Evolutionary conservation across 2,329 filamentous ascomycete genomes (phyloP).

Genomic region (Pseudocercospora cruenta): DNA sequence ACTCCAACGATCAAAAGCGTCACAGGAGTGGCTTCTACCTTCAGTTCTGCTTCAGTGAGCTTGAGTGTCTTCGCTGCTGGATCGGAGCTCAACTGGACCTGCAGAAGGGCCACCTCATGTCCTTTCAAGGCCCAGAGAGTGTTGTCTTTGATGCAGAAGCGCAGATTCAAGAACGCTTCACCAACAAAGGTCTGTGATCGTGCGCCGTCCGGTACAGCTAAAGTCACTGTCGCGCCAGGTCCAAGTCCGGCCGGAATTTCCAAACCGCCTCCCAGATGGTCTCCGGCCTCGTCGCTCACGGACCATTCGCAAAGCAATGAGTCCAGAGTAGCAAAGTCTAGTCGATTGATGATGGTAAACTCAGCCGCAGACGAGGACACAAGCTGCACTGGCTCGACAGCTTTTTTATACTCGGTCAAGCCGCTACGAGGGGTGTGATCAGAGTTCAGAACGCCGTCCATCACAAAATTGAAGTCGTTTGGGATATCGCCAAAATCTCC

Average conservation of each 20-base stretch:
- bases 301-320: slow-evolving; percentile 36
- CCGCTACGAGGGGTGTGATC: slow-evolving; percentile 48
- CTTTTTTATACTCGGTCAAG: slow-evolving; percentile 49
- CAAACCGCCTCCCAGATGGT: slow-evolving; percentile 9
- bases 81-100: slow-evolving; percentile 31
- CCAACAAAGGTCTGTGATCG: background rate
- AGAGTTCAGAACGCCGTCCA: slow-evolving; percentile 49
- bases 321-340: slow-evolving; percentile 43
- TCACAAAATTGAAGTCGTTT: slow-evolving; percentile 50
- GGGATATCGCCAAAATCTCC: slow-evolving; percentile 49
- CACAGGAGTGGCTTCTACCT: slow-evolving; percentile 10
- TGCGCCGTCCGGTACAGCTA: slow-evolving; percentile 21
- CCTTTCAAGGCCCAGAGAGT: slow-evolving; percentile 40
- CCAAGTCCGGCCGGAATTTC: slow-evolving; percentile 18
- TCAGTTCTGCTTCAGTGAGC: background rate
- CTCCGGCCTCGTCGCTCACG: slow-evolving; percentile 23
- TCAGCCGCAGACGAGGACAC: slow-evolving; percentile 38
- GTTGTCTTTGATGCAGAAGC: slow-evolving; percentile 40
- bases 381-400: slow-evolving; percentile 46
- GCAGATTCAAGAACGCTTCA: slow-evolving; percentile 30
- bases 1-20: slow-evolving; percentile 13
- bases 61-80: background rate
- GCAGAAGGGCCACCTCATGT: slow-evolving; percentile 43
- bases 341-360: slow-evolving; percentile 32
- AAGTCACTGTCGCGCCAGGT: slow-evolving; percentile 25